phyloP scores from a whole-genome alignment of 2,329 filamentous ascomycete genomes.

The Monosporascus sp. region DNA sequence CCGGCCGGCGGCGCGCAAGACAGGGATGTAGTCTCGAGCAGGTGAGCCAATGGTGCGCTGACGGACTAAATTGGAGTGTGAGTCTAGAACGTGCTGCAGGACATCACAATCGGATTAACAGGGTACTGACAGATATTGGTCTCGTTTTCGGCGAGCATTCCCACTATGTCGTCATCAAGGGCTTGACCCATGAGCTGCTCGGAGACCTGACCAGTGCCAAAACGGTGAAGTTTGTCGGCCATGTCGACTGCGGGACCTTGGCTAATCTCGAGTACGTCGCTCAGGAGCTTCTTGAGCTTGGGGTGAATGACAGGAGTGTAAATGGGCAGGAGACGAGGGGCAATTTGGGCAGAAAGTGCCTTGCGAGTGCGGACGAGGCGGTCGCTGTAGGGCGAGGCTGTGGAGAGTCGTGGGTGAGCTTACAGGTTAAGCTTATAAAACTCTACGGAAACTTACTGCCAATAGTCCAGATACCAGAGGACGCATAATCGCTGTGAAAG shows the following conservation, averaged over 20 bases:
- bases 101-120: neutral
- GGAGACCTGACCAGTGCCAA: neutral
- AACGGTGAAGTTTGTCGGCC: constrained; percentile 1
- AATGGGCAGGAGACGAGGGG: neutral
- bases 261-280: neutral
- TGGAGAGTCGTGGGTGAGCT: neutral
- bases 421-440: neutral
- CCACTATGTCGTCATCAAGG: neutral
- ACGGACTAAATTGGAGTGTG: neutral
- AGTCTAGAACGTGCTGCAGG: neutral
- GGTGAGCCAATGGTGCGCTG: neutral
- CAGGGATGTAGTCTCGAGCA: neutral
- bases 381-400: neutral
- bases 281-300: neutral
- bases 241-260: neutral
- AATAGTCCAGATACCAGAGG: constrained; percentile 1
- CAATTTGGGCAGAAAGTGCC: neutral
- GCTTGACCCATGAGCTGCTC: constrained; percentile 1
- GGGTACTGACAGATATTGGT: constrained; percentile 1
- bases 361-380: neutral
- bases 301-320: constrained; percentile 1
- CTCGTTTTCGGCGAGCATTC: neutral
- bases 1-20: neutral
- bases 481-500: constrained; percentile 1
- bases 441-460: neutral